A percentile compares a stretch with the other conserved stretches of the same genome.
phyloP scores from a whole-genome alignment of 768 basidiomycete genomes.

The Rubroboletus satanas region DNA sequence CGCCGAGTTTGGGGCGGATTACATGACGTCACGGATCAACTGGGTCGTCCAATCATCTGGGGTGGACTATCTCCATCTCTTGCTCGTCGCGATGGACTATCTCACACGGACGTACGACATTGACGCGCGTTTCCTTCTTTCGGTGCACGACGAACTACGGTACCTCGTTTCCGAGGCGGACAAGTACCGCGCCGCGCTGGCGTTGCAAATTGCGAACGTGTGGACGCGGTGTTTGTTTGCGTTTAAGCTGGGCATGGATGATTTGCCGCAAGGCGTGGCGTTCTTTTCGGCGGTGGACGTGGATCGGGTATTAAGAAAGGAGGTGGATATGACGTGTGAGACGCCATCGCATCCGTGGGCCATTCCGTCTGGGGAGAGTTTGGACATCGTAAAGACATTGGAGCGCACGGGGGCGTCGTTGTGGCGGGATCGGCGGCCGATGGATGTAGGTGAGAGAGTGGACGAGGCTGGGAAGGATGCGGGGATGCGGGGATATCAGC shows the following conservation, averaged over 20 bases:
- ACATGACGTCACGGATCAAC: slow-evolving; percentile 95
- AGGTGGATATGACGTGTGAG: slow-evolving; percentile 92
- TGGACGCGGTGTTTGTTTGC: slow-evolving; percentile 94
- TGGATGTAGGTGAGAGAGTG: slow-evolving; percentile 33
- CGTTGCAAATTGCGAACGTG: slow-evolving; percentile 90
- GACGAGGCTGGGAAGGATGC: slow-evolving; percentile 8
- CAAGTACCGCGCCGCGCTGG: slow-evolving; percentile 84
- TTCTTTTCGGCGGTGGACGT: slow-evolving; percentile 98
- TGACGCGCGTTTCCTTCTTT: slow-evolving; percentile 88
- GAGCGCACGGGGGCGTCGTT: slow-evolving; percentile 70
- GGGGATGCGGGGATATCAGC: slow-evolving; percentile 43
- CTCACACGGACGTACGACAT: slow-evolving; percentile 79
- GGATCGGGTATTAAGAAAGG: slow-evolving; percentile 87
- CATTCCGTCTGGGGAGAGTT: slow-evolving; percentile 83
- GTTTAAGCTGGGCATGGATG: slow-evolving; percentile 90
- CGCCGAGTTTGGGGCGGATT: slow-evolving; percentile 76
- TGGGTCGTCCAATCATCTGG: slow-evolving; percentile 99
- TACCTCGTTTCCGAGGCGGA: slow-evolving; percentile 90
- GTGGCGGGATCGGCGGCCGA: slow-evolving; percentile 53
- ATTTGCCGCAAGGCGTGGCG: slow-evolving; percentile 90
- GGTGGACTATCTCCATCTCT: slow-evolving; percentile 95
- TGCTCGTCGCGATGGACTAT: slow-evolving; percentile 93
- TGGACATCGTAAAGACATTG: slow-evolving; percentile 67
- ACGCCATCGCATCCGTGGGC: slow-evolving; percentile 86
- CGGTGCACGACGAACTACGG: slow-evolving; percentile 95